Evolutionary conservation across 2,329 filamentous ascomycete species (phyloP), one percentile per base, ranked within the genome.

Genomic region (Aspergillus carbonarius): DNA sequence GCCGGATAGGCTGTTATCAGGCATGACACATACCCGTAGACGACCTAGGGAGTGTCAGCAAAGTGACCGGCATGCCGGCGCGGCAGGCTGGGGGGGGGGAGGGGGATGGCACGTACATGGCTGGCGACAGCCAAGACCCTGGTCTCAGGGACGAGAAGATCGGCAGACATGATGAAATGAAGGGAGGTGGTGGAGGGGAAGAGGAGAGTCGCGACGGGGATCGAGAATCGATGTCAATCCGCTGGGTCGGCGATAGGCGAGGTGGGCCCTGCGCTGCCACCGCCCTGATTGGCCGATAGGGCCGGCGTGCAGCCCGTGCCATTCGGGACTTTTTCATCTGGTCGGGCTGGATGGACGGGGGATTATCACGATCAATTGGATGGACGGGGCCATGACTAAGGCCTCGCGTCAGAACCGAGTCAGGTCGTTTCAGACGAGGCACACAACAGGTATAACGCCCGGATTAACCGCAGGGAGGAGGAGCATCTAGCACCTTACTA

Each of bases 91-190:
- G 17, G 35, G 40, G 44, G 48, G 49, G 54, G 52, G 4, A 17
- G 55, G 55, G 57, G 52, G 44, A 17, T n/a, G 8, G 17, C 6
- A 61, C 70, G 61, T 89, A 97, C 93, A 93, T 97, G 93, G 78
- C 93, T 97, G 74, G 93, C 92, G 68, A 97, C 85, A 59, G 93
- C 92, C 72, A 97, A 83, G 62, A 97, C 92, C 68, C 82, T 80
- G 53, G 85, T 88, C 66, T 88, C 85, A 23, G 85, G 85, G 50
- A 86, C 78, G 55, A 77, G 68, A 47, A 67, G 66, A 60, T 80
- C 77, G 12, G 63, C 61, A 18, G 68, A 67, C 70, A 75, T 76
- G 55, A 51, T 62, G 60, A 37, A 57, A 48, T 51, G 49, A 51
- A 23, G 54, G 55, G 54, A 50, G 50, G 32, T 35, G 54, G 50